Percentiles rank a stretch among this genome's conserved stretches.
phyloP scores from a whole-genome alignment of 2,329 filamentous ascomycete genomes.

The Nemania serpens region DNA sequence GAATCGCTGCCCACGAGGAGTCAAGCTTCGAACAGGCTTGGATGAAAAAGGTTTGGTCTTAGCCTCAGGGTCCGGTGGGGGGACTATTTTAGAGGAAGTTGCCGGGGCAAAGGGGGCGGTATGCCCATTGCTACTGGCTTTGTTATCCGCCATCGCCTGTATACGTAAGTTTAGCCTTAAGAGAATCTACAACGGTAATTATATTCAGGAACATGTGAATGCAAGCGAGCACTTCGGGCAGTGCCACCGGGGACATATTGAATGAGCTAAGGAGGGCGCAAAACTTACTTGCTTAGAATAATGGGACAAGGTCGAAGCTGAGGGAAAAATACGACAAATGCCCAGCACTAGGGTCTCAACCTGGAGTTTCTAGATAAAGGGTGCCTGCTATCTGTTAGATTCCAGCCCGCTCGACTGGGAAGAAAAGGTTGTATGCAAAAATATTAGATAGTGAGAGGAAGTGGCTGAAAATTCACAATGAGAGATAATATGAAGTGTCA shows the following conservation, averaged over 20 bases:
- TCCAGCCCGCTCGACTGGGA: not conserved
- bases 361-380: not conserved
- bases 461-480: not conserved
- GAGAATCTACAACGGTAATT: too few species aligned
- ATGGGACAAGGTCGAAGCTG: not conserved
- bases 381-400: not conserved
- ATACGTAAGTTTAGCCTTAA: too few species aligned
- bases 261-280: not conserved
- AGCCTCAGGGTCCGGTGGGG: not conserved
- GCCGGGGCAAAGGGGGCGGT: constrained; percentile 11
- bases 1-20: constrained; percentile 44
- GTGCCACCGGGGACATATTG: not conserved
- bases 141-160: constrained; percentile 25
- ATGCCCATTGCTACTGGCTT: constrained; percentile 14
- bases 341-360: not conserved
- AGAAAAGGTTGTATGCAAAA: not conserved
- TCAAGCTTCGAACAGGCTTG: constrained; percentile 28
- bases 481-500: not conserved
- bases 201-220: too few species aligned
- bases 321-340: too few species aligned
- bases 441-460: not conserved
- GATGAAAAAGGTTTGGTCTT: not conserved
- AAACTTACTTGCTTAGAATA: not conserved
- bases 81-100: not conserved
- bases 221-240: too few species aligned